Conservation (phyloP, 495 filamentous ascomycete species). For the Tetracladium setigerum region DNA sequence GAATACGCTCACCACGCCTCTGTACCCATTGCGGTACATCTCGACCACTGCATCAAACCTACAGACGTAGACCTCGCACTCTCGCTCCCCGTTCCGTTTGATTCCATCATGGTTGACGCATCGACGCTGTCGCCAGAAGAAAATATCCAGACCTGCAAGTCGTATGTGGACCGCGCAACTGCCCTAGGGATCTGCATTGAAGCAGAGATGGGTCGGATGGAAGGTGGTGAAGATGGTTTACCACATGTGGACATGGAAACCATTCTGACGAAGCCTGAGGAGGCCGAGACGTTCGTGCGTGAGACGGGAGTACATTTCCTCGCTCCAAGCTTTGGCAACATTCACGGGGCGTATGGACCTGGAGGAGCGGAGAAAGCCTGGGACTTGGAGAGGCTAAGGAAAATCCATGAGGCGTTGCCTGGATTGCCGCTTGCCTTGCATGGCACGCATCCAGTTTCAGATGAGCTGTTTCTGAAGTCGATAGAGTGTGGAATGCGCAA, state of each 20-base stretch:
- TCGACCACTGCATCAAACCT: constrained; percentile 75
- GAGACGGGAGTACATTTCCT: constrained; percentile 59
- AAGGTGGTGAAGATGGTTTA: constrained; percentile 63
- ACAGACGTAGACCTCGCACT: constrained; percentile 59
- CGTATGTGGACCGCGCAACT: constrained; percentile 52
- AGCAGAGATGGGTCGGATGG: constrained; percentile 60
- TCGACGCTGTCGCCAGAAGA: constrained; percentile 59
- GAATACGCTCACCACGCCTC: constrained; percentile 42
- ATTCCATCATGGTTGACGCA: constrained; percentile 61
- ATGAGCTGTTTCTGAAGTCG: too few species aligned
- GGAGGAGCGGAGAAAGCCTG: too few species aligned
- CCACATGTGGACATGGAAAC: constrained; percentile 56
- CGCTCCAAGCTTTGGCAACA: constrained; percentile 64
- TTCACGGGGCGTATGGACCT: constrained; percentile 67
- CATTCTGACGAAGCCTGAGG: constrained; percentile 53
- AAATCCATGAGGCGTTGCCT: too few species aligned
- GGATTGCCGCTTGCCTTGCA: too few species aligned
- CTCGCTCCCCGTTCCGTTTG: constrained; percentile 48
- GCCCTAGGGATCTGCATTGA: constrained; percentile 56
- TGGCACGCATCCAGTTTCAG: too few species aligned
- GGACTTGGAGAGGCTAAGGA: too few species aligned
- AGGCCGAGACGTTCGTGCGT: constrained; percentile 55
- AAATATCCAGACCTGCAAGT: constrained; percentile 50
- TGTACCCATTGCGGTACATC: constrained; percentile 66
- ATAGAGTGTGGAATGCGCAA: too few species aligned